phyloP scores from a whole-genome alignment of 371 early-diverging fungal species.

The Entomophthora muscae region DNA sequence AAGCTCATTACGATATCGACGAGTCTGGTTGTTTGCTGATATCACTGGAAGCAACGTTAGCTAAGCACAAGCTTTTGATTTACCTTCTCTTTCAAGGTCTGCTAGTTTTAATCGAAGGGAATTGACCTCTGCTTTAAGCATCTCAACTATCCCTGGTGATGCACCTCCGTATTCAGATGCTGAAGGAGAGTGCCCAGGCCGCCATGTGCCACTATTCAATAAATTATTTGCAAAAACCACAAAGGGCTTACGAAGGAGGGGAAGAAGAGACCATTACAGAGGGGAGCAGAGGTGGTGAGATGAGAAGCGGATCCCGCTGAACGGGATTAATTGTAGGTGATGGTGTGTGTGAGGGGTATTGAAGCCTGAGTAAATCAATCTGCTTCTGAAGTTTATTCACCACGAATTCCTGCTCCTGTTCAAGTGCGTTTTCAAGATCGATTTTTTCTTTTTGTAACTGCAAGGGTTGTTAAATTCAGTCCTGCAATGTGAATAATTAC shows the following conservation, averaged over 20 bases:
- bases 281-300: conserved; percentile 18
- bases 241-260: conserved; percentile 16
- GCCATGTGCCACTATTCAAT: conserved; percentile 31
- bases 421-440: conserved; percentile 59
- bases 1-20: conserved; percentile 3
- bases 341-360: conserved; percentile 16
- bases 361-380: conserved; percentile 27
- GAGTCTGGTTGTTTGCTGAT: conserved; percentile 5
- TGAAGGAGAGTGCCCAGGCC: conserved; percentile 25
- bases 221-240: conserved; percentile 11
- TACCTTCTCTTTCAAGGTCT: conserved; percentile 60
- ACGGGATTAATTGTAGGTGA: conserved; percentile 14
- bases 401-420: conserved; percentile 69
- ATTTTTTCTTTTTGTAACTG: conserved; percentile 61
- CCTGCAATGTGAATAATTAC: too few species aligned
- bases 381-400: conserved; percentile 52
- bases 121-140: conserved; percentile 45
- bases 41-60: too few species aligned
- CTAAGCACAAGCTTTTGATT: too few species aligned
- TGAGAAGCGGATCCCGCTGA: conserved; percentile 16
- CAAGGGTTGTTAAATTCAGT: neutral
- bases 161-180: conserved; percentile 20
- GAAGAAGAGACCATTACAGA: conserved; percentile 13
- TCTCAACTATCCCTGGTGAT: conserved; percentile 34
- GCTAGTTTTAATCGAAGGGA: conserved; percentile 32